Evolutionary conservation across 441 rosid genomes (phyloP), one percentile per base, ranked within the genome.

Genomic region (Gossypium gossypioides): DNA sequence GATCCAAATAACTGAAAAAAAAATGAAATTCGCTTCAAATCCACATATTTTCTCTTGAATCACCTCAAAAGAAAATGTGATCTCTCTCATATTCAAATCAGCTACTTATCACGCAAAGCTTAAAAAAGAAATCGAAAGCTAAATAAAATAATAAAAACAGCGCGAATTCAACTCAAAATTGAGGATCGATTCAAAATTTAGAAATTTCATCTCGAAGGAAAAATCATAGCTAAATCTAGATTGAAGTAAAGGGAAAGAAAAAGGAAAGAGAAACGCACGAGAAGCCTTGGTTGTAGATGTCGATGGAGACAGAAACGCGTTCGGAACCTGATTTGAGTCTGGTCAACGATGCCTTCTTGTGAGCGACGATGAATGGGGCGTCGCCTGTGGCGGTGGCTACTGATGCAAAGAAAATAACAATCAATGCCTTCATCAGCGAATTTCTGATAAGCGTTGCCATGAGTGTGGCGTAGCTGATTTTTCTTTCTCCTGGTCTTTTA

Each of bases 271-370:
- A 66, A 59, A 73, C 88, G 80, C 5, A 93, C 98, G 93, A 83
- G 66, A 91, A 84, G 81, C 98, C 97, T 73, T 89, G 96, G 48
- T 93, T 93, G 80, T 91, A 90, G 84, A 93, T 85, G 66, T 93
- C 32, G 32, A 27, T 27, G 32, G 32, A 27, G 32, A 27, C 32
- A 4, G 6, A 27, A 27, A 27, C 32, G 48, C 91, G 96, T 69
- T 93, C 97, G 55, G 85, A 82, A 71, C 97, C 98, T 44, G 96
- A 86, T 76, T 88, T 91, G 85, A 88, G 92, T 75, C 91, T 72
- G 69, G 75, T 85, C 71, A 86, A 88, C 59, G 91, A 74, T 37
- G 92, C 97, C 84, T 93, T 91, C 93, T 91, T 91, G 84, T 90
- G 91, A 5, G 89, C 98, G 55, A 93, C 88, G 68, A 93, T 82